Evolutionary conservation across 2,329 filamentous ascomycete species (phyloP).

Genomic region (Diaporthe sp.): DNA sequence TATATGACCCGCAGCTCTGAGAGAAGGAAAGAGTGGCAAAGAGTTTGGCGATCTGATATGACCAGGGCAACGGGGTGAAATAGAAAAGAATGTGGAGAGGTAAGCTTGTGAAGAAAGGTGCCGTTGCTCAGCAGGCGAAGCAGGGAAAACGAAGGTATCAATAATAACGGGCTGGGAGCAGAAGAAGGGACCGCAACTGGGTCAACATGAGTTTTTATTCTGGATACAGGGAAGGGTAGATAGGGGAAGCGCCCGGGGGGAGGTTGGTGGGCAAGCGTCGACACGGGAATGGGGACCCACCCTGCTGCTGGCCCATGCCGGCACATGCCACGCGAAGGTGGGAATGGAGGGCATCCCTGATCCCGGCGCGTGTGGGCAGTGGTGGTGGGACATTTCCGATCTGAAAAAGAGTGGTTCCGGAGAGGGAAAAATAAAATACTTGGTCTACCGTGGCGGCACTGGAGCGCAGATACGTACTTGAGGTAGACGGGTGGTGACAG

Average conservation of each 20-base stretch:
- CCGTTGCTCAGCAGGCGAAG: slow-evolving; percentile 37
- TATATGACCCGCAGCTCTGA: slow-evolving; percentile 1
- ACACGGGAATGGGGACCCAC: slow-evolving; percentile 28
- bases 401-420: slow-evolving; percentile 19
- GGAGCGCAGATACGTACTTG: neutral
- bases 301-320: slow-evolving; percentile 16
- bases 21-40: slow-evolving; percentile 24
- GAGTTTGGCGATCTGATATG: neutral
- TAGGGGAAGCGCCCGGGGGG: slow-evolving; percentile 30
- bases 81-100: slow-evolving; percentile 38
- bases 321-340: slow-evolving; percentile 31
- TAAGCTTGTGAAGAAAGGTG: slow-evolving; percentile 34
- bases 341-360: slow-evolving; percentile 34
- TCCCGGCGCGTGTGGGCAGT: slow-evolving; percentile 17
- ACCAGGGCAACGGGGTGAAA: slow-evolving; percentile 15
- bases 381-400: slow-evolving; percentile 31
- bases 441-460: neutral
- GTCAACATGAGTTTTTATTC: slow-evolving; percentile 38
- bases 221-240: slow-evolving; percentile 34
- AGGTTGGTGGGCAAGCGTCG: slow-evolving; percentile 9
- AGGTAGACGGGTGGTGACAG: slow-evolving; percentile 15
- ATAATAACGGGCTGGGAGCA: slow-evolving; percentile 20
- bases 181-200: slow-evolving; percentile 18
- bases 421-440: slow-evolving; percentile 16
- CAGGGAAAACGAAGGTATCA: slow-evolving; percentile 31